Evolutionary conservation across 2,329 filamentous ascomycete species (phyloP).

Genomic region (Fusarium bactridioides): DNA sequence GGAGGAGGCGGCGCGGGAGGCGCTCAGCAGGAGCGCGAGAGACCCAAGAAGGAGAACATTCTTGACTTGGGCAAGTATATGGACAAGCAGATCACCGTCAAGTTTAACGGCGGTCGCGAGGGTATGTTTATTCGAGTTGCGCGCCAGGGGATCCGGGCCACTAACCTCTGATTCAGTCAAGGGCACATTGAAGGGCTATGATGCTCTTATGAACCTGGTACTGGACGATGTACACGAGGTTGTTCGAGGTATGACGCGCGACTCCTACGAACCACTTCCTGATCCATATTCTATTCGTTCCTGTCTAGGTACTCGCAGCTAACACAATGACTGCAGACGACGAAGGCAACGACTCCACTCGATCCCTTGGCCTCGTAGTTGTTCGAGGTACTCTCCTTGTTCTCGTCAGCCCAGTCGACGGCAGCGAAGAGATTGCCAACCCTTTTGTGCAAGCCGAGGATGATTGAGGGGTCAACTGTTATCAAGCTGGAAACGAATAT

Average conservation of each 20-base stretch:
- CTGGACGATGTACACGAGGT: slow-evolving; percentile 92
- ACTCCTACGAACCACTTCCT: neutral
- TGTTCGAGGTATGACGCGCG: slow-evolving; percentile 73
- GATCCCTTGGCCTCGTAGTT: slow-evolving; percentile 85
- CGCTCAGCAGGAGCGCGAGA: slow-evolving; percentile 64
- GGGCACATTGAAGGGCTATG: slow-evolving; percentile 91
- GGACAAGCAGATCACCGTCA: slow-evolving; percentile 94
- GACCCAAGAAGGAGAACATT: slow-evolving; percentile 98
- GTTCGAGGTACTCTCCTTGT: slow-evolving; percentile 92
- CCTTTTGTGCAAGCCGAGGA: slow-evolving; percentile 84
- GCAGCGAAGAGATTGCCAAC: slow-evolving; percentile 95
- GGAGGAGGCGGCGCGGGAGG: slow-evolving; percentile 55
- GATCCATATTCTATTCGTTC: neutral
- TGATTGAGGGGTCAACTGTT: slow-evolving; percentile 49
- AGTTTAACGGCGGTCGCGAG: slow-evolving; percentile 95
- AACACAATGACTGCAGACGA: slow-evolving; percentile 70
- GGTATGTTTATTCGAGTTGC: slow-evolving; percentile 57
- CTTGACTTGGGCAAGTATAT: slow-evolving; percentile 95
- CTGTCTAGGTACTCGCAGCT: neutral
- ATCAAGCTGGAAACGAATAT: slow-evolving; percentile 14
- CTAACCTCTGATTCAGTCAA: slow-evolving; percentile 65
- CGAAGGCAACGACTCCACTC: slow-evolving; percentile 84
- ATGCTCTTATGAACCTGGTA: slow-evolving; percentile 97
- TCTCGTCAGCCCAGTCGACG: slow-evolving; percentile 89
- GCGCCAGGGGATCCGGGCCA: neutral